These are phyloP conservation scores for Furculomyces boomerangus DNA, from an alignment of 371 early-diverging fungal genomes.

Conservation along the genomic window DNA sequence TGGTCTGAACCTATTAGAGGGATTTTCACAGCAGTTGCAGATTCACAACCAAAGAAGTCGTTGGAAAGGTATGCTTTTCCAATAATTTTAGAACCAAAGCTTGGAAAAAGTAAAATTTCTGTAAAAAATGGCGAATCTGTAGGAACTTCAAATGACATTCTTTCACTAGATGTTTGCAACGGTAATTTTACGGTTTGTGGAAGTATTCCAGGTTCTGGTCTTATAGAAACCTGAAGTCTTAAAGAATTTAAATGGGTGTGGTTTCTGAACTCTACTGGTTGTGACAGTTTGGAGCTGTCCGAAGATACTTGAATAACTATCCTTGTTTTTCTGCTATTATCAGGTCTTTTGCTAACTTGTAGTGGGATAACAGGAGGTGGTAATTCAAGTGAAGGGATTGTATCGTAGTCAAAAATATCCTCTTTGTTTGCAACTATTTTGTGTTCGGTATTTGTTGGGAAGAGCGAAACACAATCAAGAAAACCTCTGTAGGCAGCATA, in stretches of 20 bases:
- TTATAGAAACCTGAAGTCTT: constrained; percentile 37
- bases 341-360: constrained; percentile 89
- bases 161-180: constrained; percentile 35
- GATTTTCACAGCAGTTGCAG: constrained; percentile 12
- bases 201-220: constrained; percentile 71
- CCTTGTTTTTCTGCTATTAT: constrained; percentile 66
- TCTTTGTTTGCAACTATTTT: background rate
- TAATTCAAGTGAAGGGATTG: constrained; percentile 64
- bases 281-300: constrained; percentile 9
- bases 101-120: constrained; percentile 83
- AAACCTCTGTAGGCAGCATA: constrained; percentile 92
- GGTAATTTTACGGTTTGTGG: constrained; percentile 85
- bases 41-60: constrained; percentile 31
- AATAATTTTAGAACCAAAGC: constrained; percentile 86
- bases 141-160: constrained; percentile 69
- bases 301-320: constrained; percentile 47
- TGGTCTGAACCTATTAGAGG: constrained; percentile 78
- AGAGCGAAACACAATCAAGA: constrained; percentile 45
- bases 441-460: constrained; percentile 9
- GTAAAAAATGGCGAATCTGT: constrained; percentile 49
- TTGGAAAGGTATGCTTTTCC: constrained; percentile 72
- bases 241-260: constrained; percentile 34
- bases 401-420: constrained; percentile 38
- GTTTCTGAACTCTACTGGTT: constrained; percentile 20
- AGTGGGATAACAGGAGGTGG: constrained; percentile 96